phyloP scores from a whole-genome alignment of 2,329 filamentous ascomycete species.

The Aphanocladium album region DNA sequence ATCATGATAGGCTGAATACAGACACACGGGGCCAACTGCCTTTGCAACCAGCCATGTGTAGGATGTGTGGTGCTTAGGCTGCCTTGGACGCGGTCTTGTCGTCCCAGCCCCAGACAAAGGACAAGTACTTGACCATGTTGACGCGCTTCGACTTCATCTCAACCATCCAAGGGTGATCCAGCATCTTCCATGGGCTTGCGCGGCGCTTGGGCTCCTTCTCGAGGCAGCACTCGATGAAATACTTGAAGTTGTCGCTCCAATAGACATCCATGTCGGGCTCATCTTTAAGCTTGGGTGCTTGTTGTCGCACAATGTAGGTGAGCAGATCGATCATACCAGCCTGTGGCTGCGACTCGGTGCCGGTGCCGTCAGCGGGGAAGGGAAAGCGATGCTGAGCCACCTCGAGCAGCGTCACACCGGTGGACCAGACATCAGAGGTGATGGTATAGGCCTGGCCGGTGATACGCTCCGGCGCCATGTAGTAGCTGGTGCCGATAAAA shows the following conservation, averaged over 20 bases:
- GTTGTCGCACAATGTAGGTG: slow-evolving; percentile 95
- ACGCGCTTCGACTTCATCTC: slow-evolving; percentile 96
- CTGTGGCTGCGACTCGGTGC: slow-evolving; percentile 89
- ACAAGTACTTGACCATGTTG: slow-evolving; percentile 92
- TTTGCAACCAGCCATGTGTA: neutral
- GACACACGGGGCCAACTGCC: neutral
- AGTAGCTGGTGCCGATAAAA: slow-evolving; percentile 97
- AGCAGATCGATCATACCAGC: slow-evolving; percentile 91
- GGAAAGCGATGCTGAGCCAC: slow-evolving; percentile 99
- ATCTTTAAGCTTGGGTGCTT: slow-evolving; percentile 92
- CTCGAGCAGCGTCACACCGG: slow-evolving; percentile 94
- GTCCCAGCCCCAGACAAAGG: slow-evolving; percentile 96
- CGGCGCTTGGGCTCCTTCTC: slow-evolving; percentile 86
- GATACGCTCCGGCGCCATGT: slow-evolving; percentile 98
- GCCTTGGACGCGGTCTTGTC: slow-evolving; percentile 34
- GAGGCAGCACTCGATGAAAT: slow-evolving; percentile 97
- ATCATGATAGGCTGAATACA: neutral
- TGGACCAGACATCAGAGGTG: slow-evolving; percentile 96
- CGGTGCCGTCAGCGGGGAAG: slow-evolving; percentile 92
- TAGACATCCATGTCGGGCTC: slow-evolving; percentile 83
- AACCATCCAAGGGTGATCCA: slow-evolving; percentile 97
- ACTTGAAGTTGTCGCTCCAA: slow-evolving; percentile 98
- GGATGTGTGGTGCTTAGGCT: neutral
- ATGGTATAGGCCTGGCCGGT: slow-evolving; percentile 98
- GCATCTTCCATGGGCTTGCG: slow-evolving; percentile 96